phyloP scores from a whole-genome alignment of 2,329 filamentous ascomycete genomes.

The Fusarium cyanostomum region DNA sequence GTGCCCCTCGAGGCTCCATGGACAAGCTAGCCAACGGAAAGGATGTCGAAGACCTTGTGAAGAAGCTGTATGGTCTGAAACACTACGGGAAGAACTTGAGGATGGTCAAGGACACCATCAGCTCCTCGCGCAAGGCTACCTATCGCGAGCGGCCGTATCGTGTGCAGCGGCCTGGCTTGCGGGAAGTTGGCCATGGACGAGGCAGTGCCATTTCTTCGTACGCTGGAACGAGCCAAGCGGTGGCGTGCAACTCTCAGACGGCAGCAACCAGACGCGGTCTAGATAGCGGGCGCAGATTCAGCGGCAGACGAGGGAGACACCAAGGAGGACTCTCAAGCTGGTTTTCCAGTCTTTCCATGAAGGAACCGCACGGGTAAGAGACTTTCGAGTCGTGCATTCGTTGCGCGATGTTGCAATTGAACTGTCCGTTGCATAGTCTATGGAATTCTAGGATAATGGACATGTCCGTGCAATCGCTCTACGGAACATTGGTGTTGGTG shows the following conservation, averaged over 20 bases:
- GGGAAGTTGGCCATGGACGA: neutral
- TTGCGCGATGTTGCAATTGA: too few species aligned
- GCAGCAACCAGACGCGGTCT: too few species aligned
- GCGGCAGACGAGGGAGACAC: neutral
- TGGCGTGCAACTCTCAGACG: too few species aligned
- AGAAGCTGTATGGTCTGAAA: slow-evolving; percentile 12
- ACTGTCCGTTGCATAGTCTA: too few species aligned
- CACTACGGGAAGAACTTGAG: slow-evolving; percentile 22
- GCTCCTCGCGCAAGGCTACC: neutral
- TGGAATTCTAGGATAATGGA: too few species aligned
- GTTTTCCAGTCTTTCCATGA: neutral
- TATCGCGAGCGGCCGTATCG: neutral
- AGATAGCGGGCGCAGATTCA: too few species aligned
- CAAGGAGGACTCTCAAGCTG: neutral
- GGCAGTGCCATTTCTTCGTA: neutral
- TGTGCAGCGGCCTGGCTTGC: neutral
- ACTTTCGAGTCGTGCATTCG: too few species aligned
- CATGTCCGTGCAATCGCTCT: too few species aligned
- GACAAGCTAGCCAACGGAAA: slow-evolving; percentile 9
- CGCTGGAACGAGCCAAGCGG: too few species aligned
- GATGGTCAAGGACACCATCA: slow-evolving; percentile 6
- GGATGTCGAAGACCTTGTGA: slow-evolving; percentile 1
- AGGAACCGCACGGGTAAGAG: neutral
- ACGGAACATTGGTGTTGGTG: too few species aligned
- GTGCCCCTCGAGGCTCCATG: neutral